Evolutionary conservation across 2,329 filamentous ascomycete genomes (phyloP).

Genomic region (Periconia macrospinosa): DNA sequence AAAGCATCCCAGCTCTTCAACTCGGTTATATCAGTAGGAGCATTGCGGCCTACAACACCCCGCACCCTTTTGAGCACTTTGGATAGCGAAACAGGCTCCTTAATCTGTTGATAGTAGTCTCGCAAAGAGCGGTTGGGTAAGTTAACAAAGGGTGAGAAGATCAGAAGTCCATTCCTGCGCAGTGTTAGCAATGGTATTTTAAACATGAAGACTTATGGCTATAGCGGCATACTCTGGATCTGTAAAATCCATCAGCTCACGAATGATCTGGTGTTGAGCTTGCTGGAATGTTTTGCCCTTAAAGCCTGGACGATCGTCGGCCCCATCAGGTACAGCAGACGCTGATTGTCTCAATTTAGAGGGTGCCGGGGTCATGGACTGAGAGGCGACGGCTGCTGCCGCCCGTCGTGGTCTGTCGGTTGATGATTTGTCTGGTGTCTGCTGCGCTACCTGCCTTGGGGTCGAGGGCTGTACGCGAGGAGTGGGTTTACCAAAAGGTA

Average conservation of each 20-base stretch:
- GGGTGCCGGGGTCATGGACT: constrained; percentile 34
- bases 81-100: constrained; percentile 76
- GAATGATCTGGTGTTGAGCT: constrained; percentile 82
- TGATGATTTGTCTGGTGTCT: constrained; percentile 20
- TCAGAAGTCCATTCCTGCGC: constrained; percentile 61
- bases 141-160: constrained; percentile 74
- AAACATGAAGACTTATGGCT: constrained; percentile 1
- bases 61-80: constrained; percentile 76
- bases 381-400: constrained; percentile 24
- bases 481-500: constrained; percentile 31
- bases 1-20: constrained; percentile 84
- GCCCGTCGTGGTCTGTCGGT: constrained; percentile 33
- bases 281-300: constrained; percentile 77
- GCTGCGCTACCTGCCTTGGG: constrained; percentile 17
- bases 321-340: constrained; percentile 22
- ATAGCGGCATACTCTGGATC: constrained; percentile 50
- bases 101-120: constrained; percentile 86
- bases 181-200: constrained; percentile 6
- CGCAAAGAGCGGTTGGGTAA: constrained; percentile 74
- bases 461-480: constrained; percentile 29
- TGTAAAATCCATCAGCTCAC: constrained; percentile 69
- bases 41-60: constrained; percentile 69
- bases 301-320: constrained; percentile 53
- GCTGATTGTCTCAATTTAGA: constrained; percentile 36
- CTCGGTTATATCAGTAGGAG: constrained; percentile 62